phyloP scores from a whole-genome alignment of 1,284 basidiomycete species.

The Irpex rosettiformis region DNA sequence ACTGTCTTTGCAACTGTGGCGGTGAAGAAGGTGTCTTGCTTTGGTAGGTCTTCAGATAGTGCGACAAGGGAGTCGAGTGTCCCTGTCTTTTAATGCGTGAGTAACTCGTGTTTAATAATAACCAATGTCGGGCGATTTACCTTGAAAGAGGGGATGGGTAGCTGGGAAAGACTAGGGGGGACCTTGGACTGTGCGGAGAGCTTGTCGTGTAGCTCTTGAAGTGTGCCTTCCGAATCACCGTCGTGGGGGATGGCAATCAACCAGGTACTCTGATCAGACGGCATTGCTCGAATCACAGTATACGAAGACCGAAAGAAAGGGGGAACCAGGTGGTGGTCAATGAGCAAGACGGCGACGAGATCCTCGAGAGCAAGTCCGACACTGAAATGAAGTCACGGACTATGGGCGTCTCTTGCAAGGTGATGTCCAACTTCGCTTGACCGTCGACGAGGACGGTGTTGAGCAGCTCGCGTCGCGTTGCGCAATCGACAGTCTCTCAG shows the following conservation, averaged over 20 bases:
- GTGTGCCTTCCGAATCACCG: conserved; percentile 68
- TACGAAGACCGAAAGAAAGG: background rate
- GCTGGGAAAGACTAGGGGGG: conserved; percentile 47
- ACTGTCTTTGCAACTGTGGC: conserved; percentile 88
- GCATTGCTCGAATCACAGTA: conserved; percentile 49
- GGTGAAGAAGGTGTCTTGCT: conserved; percentile 89
- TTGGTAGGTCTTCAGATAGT: conserved; percentile 91
- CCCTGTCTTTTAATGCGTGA: conserved; percentile 65
- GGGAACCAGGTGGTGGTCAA: background rate
- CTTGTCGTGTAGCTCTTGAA: conserved; percentile 45
- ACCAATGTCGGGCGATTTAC: conserved; percentile 31
- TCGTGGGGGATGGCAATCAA: conserved; percentile 71
- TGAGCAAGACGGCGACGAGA: background rate
- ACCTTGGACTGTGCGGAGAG: conserved; percentile 56
- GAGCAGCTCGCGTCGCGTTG: no score
- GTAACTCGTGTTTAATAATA: background rate
- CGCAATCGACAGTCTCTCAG: background rate
- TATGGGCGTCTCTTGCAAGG: conserved; percentile 4
- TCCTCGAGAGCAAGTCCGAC: background rate
- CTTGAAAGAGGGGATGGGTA: conserved; percentile 78
- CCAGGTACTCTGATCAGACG: conserved; percentile 86
- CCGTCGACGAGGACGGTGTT: no score
- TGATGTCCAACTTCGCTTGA: no score
- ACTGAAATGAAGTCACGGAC: conserved; percentile 11
- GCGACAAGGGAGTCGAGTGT: conserved; percentile 89